Conservation (phyloP, 2,329 filamentous ascomycete genomes). For the Pseudogymnoascus sp. region DNA sequence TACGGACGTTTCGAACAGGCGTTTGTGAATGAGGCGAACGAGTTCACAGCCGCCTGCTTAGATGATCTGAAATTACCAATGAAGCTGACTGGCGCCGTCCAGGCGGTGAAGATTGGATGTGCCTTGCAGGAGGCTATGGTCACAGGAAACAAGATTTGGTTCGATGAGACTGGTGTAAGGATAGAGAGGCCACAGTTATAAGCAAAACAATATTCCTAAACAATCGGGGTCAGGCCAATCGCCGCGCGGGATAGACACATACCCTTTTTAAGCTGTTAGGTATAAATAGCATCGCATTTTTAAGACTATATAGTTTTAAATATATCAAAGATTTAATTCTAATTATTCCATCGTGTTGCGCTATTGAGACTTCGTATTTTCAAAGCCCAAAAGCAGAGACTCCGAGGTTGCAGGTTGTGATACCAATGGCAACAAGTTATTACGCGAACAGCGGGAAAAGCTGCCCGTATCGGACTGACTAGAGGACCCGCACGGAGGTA, state of each 20-base stretch:
- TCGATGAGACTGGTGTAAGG: constrained; percentile 45
- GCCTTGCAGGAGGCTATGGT: constrained; percentile 52
- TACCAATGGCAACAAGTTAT: neutral
- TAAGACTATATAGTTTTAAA: neutral
- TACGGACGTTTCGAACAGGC: constrained; percentile 56
- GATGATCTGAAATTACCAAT: constrained; percentile 51
- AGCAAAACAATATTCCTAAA: neutral
- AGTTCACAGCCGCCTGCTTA: constrained; percentile 54
- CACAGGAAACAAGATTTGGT: constrained; percentile 48
- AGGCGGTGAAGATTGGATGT: constrained; percentile 52
- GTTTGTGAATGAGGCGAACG: constrained; percentile 54
- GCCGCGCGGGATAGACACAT: neutral
- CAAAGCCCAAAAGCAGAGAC: neutral
- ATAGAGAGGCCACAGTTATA: neutral
- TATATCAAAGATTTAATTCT: neutral
- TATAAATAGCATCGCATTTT: neutral
- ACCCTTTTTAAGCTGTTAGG: neutral
- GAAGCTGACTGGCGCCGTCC: constrained; percentile 48
- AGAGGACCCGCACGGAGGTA: neutral
- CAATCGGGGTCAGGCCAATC: neutral
- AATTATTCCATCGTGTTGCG: neutral
- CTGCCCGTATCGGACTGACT: neutral
- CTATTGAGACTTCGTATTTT: neutral
- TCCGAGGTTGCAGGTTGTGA: neutral
- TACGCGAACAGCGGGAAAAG: neutral